Base-by-base conservation (phyloP, 495 filamentous ascomycete species). In the Evernia prunastri region DNA sequence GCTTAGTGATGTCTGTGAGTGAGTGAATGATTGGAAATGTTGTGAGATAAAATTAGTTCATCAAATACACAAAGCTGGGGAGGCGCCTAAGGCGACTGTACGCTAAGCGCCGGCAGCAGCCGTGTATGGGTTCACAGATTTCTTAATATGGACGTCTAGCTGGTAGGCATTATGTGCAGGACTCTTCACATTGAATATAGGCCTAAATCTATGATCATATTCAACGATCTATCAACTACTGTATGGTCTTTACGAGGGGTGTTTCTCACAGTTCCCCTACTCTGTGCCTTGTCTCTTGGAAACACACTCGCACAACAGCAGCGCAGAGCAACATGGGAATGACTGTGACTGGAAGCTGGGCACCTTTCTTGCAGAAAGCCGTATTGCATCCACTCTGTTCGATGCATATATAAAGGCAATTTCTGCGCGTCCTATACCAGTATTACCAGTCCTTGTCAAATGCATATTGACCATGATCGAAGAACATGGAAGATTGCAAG, bases 21-120 rank as follows among this genome's bases (percentile, higher is more conserved):
- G n/a, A n/a, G 51, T 33, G 29, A 10, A 20, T 6, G 27, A 54
- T 29, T n/a, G 29, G 1, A 18, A 33, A 9, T 33, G 25, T 18
- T 54, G 29, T 54, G 51, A n/a, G 29, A 54, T 4, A 54, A 54
- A 51, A 25, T 51, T 1, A 51, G 47, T 51, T 1, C 23, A 49
- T 23, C 2, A 47, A n/a, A 4, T 25, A 43, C 27, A 20, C 29
- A 54, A 54, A 54, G 51, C 51, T 54, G 51, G 51, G 51, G 51
- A 54, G 51, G 51, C 51, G 51, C 10, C 29, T 54, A n/a, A 20
- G 15, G 51, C 51, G 51, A 54, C 29, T 54, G 33, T 31, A 37
- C 36, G 12, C 36, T 37, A 54, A 54, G 51, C 51, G 51, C 51
- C 29, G 51, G 51, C 51, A 54, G 29, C 11, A 33, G 15, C 51